Conservation (phyloP, 139 green algal genomes). For the Coelastrella sp. region DNA sequence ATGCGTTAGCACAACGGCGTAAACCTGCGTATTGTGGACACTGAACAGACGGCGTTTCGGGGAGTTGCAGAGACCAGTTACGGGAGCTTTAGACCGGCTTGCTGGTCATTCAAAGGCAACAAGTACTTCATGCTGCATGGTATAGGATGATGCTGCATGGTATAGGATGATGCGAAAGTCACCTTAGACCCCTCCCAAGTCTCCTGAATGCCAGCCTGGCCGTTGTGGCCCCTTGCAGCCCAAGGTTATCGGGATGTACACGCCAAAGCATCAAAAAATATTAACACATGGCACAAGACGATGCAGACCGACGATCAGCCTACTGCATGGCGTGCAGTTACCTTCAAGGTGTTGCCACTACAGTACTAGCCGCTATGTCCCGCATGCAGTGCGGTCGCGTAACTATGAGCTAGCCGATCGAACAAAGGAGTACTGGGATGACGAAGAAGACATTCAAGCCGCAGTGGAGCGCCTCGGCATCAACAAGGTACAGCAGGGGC, state of each 20-base stretch:
- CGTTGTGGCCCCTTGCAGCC: too few relatives aligned
- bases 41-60: background rate
- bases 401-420: constrained; percentile 14
- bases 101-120: too few relatives aligned
- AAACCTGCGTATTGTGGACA: too few relatives aligned
- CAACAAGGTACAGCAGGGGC: constrained; percentile 1
- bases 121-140: too few relatives aligned
- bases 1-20: too few relatives aligned
- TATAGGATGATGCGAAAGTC: too few relatives aligned
- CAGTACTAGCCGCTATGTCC: constrained; percentile 7
- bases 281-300: background rate
- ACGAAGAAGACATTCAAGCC: constrained; percentile 32
- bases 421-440: constrained; percentile 40
- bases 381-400: background rate
- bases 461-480: constrained; percentile 10
- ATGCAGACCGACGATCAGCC: background rate
- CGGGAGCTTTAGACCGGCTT: too few relatives aligned
- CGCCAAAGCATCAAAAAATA: background rate
- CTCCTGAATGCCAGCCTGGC: too few relatives aligned
- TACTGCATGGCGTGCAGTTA: background rate
- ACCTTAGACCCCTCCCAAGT: too few relatives aligned
- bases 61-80: background rate
- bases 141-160: too few relatives aligned
- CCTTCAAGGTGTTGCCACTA: background rate
- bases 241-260: background rate